Percentiles rank a stretch among this genome's conserved stretches.
phyloP scores from a whole-genome alignment of 2,329 filamentous ascomycete genomes.

The Grosmannia serpens region DNA sequence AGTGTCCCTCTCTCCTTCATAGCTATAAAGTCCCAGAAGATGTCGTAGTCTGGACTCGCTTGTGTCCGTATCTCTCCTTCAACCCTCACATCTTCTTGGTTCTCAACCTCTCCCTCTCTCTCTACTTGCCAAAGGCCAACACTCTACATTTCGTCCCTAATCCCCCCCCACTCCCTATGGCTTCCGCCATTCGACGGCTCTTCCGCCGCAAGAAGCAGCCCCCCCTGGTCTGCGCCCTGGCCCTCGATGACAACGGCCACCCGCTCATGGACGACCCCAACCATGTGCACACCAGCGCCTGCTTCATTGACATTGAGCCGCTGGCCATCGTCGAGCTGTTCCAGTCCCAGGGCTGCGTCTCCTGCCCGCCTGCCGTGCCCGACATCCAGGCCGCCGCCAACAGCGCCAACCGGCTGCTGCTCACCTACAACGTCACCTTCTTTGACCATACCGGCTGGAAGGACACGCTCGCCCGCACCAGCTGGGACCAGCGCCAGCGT shows the following conservation, averaged over 20 bases:
- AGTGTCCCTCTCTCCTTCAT: too few relatives aligned
- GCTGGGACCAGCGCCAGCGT: conserved; percentile 22
- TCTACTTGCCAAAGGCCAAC: too few relatives aligned
- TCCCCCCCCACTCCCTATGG: too few relatives aligned
- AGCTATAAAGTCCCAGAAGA: too few relatives aligned
- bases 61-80: too few relatives aligned
- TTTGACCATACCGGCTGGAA: conserved; percentile 24
- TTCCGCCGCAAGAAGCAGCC: conserved; percentile 21
- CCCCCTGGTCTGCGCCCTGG: conserved; percentile 20
- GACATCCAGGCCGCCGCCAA: conserved; percentile 17
- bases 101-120: too few relatives aligned
- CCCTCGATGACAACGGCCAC: conserved; percentile 14
- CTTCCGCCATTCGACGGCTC: conserved; percentile 5
- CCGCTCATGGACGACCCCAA: conserved; percentile 13
- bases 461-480: conserved; percentile 18
- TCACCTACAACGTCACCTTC: conserved; percentile 23
- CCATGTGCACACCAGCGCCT: conserved; percentile 21
- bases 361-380: conserved; percentile 22
- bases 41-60: too few relatives aligned
- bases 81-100: too few relatives aligned
- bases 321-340: conserved; percentile 23
- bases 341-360: conserved; percentile 22
- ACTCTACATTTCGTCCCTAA: too few relatives aligned
- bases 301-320: conserved; percentile 21
- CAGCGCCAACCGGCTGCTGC: conserved; percentile 19